Base-by-base conservation (phyloP, 2,329 filamentous ascomycete species). In the Emmonsiellopsis sp. region DNA sequence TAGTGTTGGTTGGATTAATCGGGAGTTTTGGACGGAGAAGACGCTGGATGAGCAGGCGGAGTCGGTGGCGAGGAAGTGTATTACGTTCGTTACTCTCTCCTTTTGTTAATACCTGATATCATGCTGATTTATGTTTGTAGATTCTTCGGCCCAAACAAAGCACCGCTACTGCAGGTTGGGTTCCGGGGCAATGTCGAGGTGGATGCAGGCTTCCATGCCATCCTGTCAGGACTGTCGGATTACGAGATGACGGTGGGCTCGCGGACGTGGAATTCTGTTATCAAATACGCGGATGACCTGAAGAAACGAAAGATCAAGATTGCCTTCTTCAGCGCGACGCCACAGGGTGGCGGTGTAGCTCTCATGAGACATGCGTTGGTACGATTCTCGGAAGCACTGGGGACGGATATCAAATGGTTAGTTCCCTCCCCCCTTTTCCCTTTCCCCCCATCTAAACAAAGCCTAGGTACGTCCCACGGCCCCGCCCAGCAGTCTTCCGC, bases 11-110 rank as follows among this genome's bases (percentile, higher is more conserved):
- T 60, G 70, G 61, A 49, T 57, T 30, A 47, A 55, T 54, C 11
- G 47, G 55, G 56, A 50, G 42, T 74, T 77, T 57, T 80, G 79
- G 76, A 73, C 77, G 45, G 67, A 71, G 35, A 81, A 82, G 64
- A 72, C 77, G n/a, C 77, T 90, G 4, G 88, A 91, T 61, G 88
- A 93, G 65, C 84, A 90, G 67, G 87, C 88, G 1, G 88, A 92
- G 65, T 87, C 85, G 0, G 86, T 91, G 80, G 85, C 84, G 1
- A 78, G 88, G 57, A 91, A 90, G 73, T 89, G 85, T 66, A 78
- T 90, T 57, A 80, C 84, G 84, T 86, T 70, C 69, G 79, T 71
- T n/a, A n/a, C n/a, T 16, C 34, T n/a, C 7, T 30, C 30, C 3
- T 7, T 8, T 11, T 16, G 16, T 51, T 16, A 38, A 8, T 34